Evolutionary conservation across 768 basidiomycete genomes (phyloP).

Genomic region (Amanita pallidorosea): DNA sequence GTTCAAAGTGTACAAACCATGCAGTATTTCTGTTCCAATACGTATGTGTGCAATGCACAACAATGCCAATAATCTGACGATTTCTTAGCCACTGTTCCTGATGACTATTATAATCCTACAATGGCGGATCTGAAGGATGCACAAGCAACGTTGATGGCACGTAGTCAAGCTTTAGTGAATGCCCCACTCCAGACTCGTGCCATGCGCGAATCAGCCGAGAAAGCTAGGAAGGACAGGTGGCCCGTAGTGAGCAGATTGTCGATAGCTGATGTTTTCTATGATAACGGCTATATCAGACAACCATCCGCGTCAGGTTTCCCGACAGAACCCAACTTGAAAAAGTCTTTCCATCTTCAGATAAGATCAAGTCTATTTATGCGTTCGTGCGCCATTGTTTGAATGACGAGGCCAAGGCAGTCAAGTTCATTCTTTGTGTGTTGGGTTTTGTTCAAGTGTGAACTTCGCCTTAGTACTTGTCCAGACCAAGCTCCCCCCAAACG

Average conservation of each 20-base stretch:
- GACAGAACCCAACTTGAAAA: conserved; percentile 79
- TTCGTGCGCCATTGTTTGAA: conserved; percentile 65
- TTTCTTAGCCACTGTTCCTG: conserved; percentile 42
- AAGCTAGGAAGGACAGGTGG: conserved; percentile 55
- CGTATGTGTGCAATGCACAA: conserved; percentile 20
- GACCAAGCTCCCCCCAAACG: conserved; percentile 77
- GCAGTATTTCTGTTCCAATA: conserved; percentile 15
- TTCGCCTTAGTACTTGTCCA: conserved; percentile 18
- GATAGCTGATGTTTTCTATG: background rate
- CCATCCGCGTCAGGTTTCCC: conserved; percentile 70
- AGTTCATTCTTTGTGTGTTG: conserved; percentile 74
- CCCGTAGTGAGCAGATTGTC: conserved; percentile 42
- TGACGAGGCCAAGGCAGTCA: conserved; percentile 68
- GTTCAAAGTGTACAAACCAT: conserved; percentile 43
- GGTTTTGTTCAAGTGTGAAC: background rate
- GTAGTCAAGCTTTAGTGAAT: conserved; percentile 51
- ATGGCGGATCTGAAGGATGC: conserved; percentile 58
- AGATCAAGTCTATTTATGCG: conserved; percentile 75
- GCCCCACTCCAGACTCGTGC: conserved; percentile 63
- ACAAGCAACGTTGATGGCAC: conserved; percentile 50
- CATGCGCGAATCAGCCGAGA: conserved; percentile 49
- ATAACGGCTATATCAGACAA: conserved; percentile 40
- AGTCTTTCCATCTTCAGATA: conserved; percentile 64
- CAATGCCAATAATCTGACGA: background rate
- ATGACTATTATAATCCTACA: conserved; percentile 67